Conservation (phyloP, 129 eudicot genomes). For the Smallanthus sonchifolius region DNA sequence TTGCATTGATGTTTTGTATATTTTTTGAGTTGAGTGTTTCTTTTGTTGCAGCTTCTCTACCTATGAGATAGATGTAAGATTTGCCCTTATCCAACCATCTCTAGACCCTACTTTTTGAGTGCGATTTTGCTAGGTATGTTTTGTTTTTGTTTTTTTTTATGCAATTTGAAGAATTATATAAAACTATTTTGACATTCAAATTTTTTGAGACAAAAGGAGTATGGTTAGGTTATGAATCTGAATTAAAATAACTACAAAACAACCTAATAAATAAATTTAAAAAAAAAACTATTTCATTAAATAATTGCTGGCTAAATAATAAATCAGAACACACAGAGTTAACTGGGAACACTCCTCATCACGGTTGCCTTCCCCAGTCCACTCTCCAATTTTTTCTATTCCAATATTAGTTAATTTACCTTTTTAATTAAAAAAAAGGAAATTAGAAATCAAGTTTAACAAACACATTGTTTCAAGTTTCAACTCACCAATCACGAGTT, state of each 20-base stretch:
- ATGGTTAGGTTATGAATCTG: background rate
- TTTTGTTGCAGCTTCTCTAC: too few species aligned
- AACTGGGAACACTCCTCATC: constrained; percentile 9
- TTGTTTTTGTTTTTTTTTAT: too few species aligned
- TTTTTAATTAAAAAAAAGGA: background rate
- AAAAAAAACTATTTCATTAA: background rate
- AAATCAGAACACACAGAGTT: background rate
- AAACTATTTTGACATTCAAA: background rate
- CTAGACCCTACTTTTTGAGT: too few species aligned
- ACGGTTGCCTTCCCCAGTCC: constrained; percentile 26
- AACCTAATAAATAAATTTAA: background rate
- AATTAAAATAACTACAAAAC: background rate
- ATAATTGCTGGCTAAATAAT: background rate
- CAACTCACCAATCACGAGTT: constrained; percentile 16
- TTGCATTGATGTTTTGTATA: too few species aligned
- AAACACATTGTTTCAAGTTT: too few species aligned
- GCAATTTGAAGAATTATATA: background rate
- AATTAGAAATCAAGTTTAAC: background rate
- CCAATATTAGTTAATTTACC: background rate
- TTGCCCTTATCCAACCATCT: too few species aligned
- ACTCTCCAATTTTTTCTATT: background rate
- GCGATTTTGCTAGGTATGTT: too few species aligned
- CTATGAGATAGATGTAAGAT: too few species aligned
- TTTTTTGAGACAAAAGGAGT: background rate
- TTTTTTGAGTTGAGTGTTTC: too few species aligned